Base-by-base conservation (phyloP, 2,329 filamentous ascomycete species). In the Xylariaceae sp. region DNA sequence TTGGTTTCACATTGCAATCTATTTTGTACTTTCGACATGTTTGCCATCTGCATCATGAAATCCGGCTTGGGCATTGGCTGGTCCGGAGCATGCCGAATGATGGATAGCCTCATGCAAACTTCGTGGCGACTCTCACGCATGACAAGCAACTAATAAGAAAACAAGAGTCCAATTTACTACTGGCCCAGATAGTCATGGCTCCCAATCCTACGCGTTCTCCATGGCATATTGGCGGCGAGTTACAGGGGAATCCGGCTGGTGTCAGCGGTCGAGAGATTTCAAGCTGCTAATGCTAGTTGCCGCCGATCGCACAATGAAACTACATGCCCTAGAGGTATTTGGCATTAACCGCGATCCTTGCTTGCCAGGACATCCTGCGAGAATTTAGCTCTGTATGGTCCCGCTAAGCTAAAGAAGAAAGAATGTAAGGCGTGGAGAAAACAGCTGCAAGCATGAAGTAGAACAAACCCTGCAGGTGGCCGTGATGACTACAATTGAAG, bases 1-100 rank as follows among this genome's bases (percentile, higher is more conserved):
- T 26, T 32, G 33, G 16, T 50, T n/a, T 26, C 29, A 35, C 18
- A 47, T 44, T 32, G 37, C 33, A 23, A 47, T 16, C 36, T 29
- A 20, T 46, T n/a, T 35, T 35, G 8, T 35, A 18, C n/a, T 15
- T 42, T 20, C 42, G 32, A 29, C 21, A 27, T 20, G 13, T 41
- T 32, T 7, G 10, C 27, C 15, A 29, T n/a, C n/a, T n/a, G n/a
- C n/a, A n/a, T 47, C 32, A 37, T 23, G n/a, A 37, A 37, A 35
- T 50, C 18, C n/a, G n/a, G n/a, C n/a, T 20, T 47, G 41, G 45
- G 41, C 35, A 46, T 59, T 50, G 57, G 50, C 39, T 54, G 21
- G 56, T 44, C 62, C 65, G 65, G 65, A 64, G 60, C 56, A 62
- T 61, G 43, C 65, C 65, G 65, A 67, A 58, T 48, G 39, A 51